Base-by-base conservation (phyloP, 306 rosid species). In the Prunus armeniaca region DNA sequence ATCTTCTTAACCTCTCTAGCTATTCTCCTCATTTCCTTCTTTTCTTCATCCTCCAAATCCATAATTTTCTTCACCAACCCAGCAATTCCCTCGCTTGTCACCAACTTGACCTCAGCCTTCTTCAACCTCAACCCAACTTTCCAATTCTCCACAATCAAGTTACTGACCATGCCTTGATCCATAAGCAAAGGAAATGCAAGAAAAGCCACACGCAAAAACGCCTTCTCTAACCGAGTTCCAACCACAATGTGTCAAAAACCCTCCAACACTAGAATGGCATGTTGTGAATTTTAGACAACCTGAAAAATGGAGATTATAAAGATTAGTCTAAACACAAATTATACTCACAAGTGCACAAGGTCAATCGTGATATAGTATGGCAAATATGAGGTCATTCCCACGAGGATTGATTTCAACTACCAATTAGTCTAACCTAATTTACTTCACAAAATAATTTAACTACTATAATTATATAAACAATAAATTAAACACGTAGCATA, bases 241-340 rank as follows among this genome's bases (percentile, higher is more conserved):
- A 5, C 92, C 96, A 64, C 92, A 88, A 17, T 90, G 88, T 27
- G 82, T 71, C 88, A 88, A 86, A 63, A 78, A 90, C 3, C 93
- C 93, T n/a, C 88, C 89, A 0, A 86, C 18, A n/a, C 89, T 69
- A 71, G 74, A 51, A 63, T 90, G 96, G 24, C 24, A 22, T 22
- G 24, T 22, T 22, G 24, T 22, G 24, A 22, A 22, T 22, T 22
- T 22, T 22, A 22, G 24, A 22, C 24, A 22, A 22, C 24, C 24
- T 22, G 24, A 22, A 22, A 22, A 22, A 22, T 22, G 24, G 24
- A 22, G 24, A 22, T 22, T 22, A 22, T 22, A 22, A 22, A 22
- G 24, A 22, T 22, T 22, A 22, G 24, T 22, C 24, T 22, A 22
- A 22, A 22, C 24, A 22, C 24, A 22, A 22, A 22, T 22, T 22